A percentile compares a stretch with the other conserved stretches of the same genome.
phyloP scores from a whole-genome alignment of 2,329 filamentous ascomycete species.

The Chlorencoelia australis region DNA sequence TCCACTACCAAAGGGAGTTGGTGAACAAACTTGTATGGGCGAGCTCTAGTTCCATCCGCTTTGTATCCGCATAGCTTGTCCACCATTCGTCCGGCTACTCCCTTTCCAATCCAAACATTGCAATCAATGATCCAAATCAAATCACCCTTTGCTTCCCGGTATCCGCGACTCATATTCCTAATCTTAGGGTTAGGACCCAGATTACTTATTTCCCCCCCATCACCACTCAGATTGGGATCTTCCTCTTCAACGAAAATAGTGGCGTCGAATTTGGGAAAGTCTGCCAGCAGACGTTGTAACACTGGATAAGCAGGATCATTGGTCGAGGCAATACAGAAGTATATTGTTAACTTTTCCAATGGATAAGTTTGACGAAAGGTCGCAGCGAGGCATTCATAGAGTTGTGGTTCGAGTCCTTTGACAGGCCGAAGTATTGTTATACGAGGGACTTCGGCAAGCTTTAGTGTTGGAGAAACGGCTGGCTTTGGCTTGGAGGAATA shows the following conservation, averaged over 20 bases:
- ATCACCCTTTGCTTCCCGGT: constrained; percentile 77
- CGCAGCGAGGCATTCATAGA: constrained; percentile 87
- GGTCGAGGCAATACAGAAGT: constrained; percentile 69
- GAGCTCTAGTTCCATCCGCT: constrained; percentile 38
- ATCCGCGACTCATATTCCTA: constrained; percentile 87
- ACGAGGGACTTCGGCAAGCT: constrained; percentile 54
- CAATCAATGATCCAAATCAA: constrained; percentile 93
- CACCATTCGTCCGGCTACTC: constrained; percentile 79
- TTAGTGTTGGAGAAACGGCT: constrained; percentile 41
- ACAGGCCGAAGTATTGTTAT: constrained; percentile 88
- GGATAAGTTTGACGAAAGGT: constrained; percentile 80
- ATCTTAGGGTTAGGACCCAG: constrained; percentile 98
- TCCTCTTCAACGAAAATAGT: constrained; percentile 72
- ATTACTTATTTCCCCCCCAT: constrained; percentile 39
- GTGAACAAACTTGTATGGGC: constrained; percentile 83
- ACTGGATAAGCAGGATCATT: constrained; percentile 69
- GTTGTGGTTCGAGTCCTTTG: constrained; percentile 79
- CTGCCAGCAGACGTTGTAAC: constrained; percentile 58
- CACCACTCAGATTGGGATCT: constrained; percentile 56
- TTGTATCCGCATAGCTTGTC: constrained; percentile 68
- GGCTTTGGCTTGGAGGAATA: constrained; percentile 41
- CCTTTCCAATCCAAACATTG: constrained; percentile 82
- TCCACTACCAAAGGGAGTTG: constrained; percentile 89
- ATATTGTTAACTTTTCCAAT: constrained; percentile 61
- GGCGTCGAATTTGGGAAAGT: constrained; percentile 64